phyloP scores from a whole-genome alignment of 192 early-diverging fungal species.

The Funneliformis mosseae region DNA sequence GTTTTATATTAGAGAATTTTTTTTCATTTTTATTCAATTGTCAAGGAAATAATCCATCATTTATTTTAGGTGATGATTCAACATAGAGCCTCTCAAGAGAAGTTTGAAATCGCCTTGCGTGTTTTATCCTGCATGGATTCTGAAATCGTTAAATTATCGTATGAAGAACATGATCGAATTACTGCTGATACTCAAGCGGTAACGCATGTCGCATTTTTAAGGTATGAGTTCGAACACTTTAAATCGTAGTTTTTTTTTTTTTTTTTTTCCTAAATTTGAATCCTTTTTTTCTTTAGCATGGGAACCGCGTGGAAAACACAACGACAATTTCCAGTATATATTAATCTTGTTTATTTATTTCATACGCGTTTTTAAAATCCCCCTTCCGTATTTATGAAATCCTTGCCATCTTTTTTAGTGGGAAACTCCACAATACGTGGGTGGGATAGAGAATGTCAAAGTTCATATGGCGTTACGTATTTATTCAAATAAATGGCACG shows the following conservation, averaged over 20 bases:
- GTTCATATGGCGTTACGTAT: slow-evolving; percentile 92
- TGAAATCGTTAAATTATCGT: slow-evolving; percentile 76
- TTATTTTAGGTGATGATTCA: slow-evolving; percentile 68
- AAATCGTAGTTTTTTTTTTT: slow-evolving; percentile 31
- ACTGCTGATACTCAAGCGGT: slow-evolving; percentile 98
- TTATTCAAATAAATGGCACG: slow-evolving; percentile 96
- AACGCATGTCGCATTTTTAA: slow-evolving; percentile 93
- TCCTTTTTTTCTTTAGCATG: slow-evolving; percentile 56
- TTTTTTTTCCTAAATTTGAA: not conserved
- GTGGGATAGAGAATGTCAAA: slow-evolving; percentile 98
- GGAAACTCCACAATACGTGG: slow-evolving; percentile 83
- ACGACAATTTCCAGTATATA: slow-evolving; percentile 72
- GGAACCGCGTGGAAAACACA: slow-evolving; percentile 92
- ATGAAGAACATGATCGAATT: slow-evolving; percentile 89
- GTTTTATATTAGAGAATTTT: not conserved
- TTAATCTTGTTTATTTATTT: slow-evolving; percentile 1
- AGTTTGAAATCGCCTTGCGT: slow-evolving; percentile 60
- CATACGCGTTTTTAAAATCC: not conserved
- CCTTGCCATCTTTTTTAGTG: no score
- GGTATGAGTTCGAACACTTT: slow-evolving; percentile 37
- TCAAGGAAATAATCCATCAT: not conserved
- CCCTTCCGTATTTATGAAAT: not conserved
- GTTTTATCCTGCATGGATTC: slow-evolving; percentile 80
- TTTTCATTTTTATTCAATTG: slow-evolving; percentile 30
- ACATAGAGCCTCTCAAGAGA: slow-evolving; percentile 65